Evolutionary conservation across 1,284 basidiomycete genomes (phyloP).

Genomic region (Pseudozyma tsukubaensis): DNA sequence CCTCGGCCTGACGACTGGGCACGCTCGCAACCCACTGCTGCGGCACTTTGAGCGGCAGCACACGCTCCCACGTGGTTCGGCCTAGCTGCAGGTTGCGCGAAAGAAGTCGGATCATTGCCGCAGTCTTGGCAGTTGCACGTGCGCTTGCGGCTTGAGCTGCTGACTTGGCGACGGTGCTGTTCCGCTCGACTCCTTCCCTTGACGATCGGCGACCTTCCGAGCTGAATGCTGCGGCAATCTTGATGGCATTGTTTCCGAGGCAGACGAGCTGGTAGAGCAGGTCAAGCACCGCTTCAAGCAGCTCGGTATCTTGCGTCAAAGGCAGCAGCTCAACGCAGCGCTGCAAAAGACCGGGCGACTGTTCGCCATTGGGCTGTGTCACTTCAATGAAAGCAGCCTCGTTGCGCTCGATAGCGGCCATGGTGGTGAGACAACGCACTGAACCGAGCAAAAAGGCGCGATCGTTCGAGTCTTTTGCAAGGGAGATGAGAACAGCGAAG

Average conservation of each 20-base stretch:
- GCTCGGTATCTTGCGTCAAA: slow-evolving; percentile 57
- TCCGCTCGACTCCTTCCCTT: not conserved
- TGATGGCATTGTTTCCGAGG: slow-evolving; percentile 59
- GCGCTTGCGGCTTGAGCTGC: not conserved
- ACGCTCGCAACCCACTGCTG: slow-evolving; percentile 32
- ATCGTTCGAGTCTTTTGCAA: slow-evolving; percentile 54
- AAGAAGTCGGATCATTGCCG: slow-evolving; percentile 44
- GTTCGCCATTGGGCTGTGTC: slow-evolving; percentile 22
- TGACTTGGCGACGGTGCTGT: not conserved
- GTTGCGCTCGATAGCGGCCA: slow-evolving; percentile 57
- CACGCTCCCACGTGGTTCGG: slow-evolving; percentile 58
- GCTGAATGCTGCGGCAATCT: slow-evolving; percentile 28
- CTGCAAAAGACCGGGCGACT: slow-evolving; percentile 50
- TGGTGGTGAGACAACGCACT: slow-evolving; percentile 55
- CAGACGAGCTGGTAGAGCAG: slow-evolving; percentile 62
- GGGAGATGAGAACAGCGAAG: slow-evolving; percentile 49
- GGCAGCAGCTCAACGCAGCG: slow-evolving; percentile 61
- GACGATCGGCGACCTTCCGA: slow-evolving; percentile 5
- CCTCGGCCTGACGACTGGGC: slow-evolving; percentile 21
- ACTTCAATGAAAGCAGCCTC: slow-evolving; percentile 56
- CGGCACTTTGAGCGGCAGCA: slow-evolving; percentile 37
- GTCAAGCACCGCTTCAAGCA: slow-evolving; percentile 61
- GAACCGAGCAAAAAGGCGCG: slow-evolving; percentile 59
- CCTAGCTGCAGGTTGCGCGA: slow-evolving; percentile 55
- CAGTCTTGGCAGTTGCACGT: slow-evolving; percentile 28